Evolutionary conservation across 164 flowering plant genomes (phyloP).

Genomic region (Houttuynia cordata): DNA sequence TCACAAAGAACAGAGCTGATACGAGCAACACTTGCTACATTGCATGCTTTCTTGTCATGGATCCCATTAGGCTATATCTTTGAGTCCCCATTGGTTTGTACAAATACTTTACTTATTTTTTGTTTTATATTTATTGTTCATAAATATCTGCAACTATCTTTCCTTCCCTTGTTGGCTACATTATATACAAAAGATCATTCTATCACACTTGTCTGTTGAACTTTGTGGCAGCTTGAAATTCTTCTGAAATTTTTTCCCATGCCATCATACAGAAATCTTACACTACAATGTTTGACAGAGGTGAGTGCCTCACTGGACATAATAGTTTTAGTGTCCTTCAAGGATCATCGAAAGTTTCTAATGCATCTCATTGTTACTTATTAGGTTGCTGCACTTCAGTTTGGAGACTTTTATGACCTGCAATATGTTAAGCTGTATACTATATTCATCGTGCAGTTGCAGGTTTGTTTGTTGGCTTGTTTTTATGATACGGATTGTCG

Average conservation of each 20-base stretch:
- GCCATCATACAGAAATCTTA: conserved; percentile 78
- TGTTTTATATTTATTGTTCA: too few species aligned
- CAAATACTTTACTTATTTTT: too few species aligned
- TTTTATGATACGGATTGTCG: too few species aligned
- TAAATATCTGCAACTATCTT: background rate
- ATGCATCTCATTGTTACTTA: background rate
- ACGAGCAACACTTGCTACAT: conserved; percentile 83
- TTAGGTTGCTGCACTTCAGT: conserved; percentile 84
- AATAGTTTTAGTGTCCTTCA: conserved; percentile 4
- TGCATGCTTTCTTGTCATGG: conserved; percentile 99
- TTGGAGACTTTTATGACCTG: conserved; percentile 68
- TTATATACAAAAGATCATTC: background rate
- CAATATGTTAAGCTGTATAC: conserved; percentile 78
- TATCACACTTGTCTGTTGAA: background rate
- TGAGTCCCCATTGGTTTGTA: conserved; percentile 85
- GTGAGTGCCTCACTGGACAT: conserved; percentile 20
- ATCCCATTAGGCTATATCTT: conserved; percentile 96
- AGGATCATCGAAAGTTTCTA: too few species aligned
- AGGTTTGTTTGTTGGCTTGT: conserved; percentile 30
- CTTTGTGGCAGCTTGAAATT: conserved; percentile 59
- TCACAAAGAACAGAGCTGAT: conserved; percentile 93
- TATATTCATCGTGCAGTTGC: conserved; percentile 80
- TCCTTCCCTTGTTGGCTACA: background rate
- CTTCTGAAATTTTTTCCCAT: conserved; percentile 73
- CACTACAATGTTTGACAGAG: conserved; percentile 96